Conservation (phyloP, 2,329 filamentous ascomycete species). For the Ambrosiella cleistominuta region DNA sequence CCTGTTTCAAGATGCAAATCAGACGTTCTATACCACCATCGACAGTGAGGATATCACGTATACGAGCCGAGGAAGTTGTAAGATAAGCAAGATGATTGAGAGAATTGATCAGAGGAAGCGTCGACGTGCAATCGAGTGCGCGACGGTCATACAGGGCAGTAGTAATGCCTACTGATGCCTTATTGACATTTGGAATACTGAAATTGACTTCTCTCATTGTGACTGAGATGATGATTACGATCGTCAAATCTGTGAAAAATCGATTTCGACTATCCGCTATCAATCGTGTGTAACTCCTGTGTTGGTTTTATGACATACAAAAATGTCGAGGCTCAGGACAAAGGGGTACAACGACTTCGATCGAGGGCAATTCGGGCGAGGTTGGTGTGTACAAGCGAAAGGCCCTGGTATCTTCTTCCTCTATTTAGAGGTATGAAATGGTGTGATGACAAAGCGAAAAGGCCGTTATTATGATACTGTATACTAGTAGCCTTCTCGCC, state of each 20-base stretch:
- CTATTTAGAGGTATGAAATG: too few species aligned
- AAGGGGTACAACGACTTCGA: too few species aligned
- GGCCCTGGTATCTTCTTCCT: too few species aligned
- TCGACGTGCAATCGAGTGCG: constrained; percentile 95
- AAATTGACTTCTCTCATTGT: constrained; percentile 99
- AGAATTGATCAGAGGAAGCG: constrained; percentile 92
- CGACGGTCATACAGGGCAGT: constrained; percentile 94
- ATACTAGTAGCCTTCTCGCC: too few species aligned
- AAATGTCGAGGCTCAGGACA: too few species aligned
- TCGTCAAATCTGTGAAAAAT: background rate
- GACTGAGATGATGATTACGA: constrained; percentile 15
- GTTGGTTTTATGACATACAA: too few species aligned
- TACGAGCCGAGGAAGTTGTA: constrained; percentile 91
- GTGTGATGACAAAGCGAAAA: too few species aligned
- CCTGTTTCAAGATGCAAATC: constrained; percentile 95
- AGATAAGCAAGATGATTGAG: constrained; percentile 97
- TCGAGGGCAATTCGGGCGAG: too few species aligned
- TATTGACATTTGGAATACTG: constrained; percentile 98
- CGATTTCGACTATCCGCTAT: too few species aligned
- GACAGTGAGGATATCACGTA: constrained; percentile 92
- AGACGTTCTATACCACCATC: constrained; percentile 95
- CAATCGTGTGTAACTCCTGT: too few species aligned
- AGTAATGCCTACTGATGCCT: constrained; percentile 96
- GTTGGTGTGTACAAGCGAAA: too few species aligned
- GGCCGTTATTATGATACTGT: too few species aligned